These are phyloP conservation scores for Plectosphaerella cucumerina DNA, from an alignment of 2,329 filamentous ascomycete genomes.

Conservation along the genomic window DNA sequence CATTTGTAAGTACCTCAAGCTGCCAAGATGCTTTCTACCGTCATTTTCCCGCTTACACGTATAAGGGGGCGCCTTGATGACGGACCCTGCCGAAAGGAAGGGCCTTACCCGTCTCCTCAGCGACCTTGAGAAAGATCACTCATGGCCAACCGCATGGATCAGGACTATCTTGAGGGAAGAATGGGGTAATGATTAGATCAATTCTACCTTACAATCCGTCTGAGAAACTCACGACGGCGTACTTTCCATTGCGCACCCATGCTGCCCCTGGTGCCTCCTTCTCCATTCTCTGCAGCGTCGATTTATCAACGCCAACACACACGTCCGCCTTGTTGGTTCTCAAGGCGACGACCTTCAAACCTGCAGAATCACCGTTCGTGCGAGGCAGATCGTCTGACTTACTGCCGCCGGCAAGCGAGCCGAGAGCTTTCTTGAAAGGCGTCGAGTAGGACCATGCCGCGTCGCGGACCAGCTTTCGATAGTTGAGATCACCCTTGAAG, in stretches of 20 bases:
- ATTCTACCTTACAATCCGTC: constrained; percentile 3
- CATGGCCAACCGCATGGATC: constrained; percentile 9
- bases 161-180: constrained; percentile 4
- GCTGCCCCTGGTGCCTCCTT: constrained; percentile 48
- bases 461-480: constrained; percentile 62
- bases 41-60: constrained; percentile 2
- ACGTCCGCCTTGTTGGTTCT: constrained; percentile 68
- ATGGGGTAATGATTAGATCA: not conserved
- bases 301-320: constrained; percentile 51
- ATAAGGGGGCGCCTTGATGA: constrained; percentile 8
- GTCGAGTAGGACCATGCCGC: constrained; percentile 62
- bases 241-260: constrained; percentile 68
- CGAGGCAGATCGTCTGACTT: not conserved
- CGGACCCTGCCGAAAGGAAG: constrained; percentile 4
- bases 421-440: constrained; percentile 43
- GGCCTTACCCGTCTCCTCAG: constrained; percentile 4
- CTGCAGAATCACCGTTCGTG: not conserved
- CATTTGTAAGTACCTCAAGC: constrained; percentile 4
- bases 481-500: constrained; percentile 70
- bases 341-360: constrained; percentile 31
- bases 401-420: not conserved
- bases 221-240: constrained; percentile 50
- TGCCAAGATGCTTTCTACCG: not conserved
- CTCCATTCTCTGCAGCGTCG: constrained; percentile 47
- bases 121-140: constrained; percentile 5